phyloP scores from a whole-genome alignment of 306 rosid genomes.

The Oxytropis ochrocephala region DNA sequence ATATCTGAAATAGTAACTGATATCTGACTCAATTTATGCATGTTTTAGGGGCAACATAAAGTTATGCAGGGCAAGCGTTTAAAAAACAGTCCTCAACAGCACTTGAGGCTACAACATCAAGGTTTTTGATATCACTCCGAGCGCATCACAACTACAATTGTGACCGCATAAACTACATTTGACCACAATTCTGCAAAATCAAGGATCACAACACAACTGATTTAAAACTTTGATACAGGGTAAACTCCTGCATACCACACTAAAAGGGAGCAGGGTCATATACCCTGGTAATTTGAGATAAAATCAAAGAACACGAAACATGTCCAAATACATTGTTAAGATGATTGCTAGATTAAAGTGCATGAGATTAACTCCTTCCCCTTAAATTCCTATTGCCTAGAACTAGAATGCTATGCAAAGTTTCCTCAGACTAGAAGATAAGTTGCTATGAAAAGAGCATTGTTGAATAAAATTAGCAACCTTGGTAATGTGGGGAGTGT shows the following conservation, averaged over 20 bases:
- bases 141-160: no score
- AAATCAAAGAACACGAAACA: not conserved
- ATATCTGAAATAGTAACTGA: not conserved
- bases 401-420: not conserved
- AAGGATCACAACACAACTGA: no score
- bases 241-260: not conserved
- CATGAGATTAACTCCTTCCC: not conserved
- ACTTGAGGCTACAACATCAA: no score
- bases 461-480: constrained; percentile 3
- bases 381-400: not conserved
- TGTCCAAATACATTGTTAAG: not conserved
- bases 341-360: not conserved
- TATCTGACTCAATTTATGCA: not conserved
- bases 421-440: constrained; percentile 7
- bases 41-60: not conserved
- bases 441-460: not conserved
- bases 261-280: not conserved
- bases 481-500: not conserved
- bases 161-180: no score
- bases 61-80: not conserved
- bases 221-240: not conserved
- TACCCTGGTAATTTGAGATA: constrained; percentile 5
- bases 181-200: no score
- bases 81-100: no score
- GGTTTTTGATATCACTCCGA: no score